Conservation (phyloP, 352 stramenopile species). For the Phytophthora cajani region DNA sequence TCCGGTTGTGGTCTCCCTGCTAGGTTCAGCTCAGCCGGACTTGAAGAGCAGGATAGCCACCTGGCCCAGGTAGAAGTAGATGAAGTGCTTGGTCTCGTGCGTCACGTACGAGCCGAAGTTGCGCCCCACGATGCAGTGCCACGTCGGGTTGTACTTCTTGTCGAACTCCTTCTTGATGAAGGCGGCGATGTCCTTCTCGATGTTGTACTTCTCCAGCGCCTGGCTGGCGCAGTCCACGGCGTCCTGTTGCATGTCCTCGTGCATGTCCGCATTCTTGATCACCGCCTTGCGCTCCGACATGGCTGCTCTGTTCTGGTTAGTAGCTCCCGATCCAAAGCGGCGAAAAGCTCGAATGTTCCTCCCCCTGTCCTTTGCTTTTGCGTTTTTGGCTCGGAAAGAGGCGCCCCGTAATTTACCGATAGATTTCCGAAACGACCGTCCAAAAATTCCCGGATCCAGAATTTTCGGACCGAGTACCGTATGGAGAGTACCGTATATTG, state of each 20-base stretch:
- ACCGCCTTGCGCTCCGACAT: conserved; percentile 98
- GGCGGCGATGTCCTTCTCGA: conserved; percentile 96
- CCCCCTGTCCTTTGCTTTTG: not conserved
- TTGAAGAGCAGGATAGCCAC: conserved; percentile 95
- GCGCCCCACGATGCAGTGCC: conserved; percentile 95
- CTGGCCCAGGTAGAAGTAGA: conserved; percentile 97
- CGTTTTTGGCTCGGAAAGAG: conserved; percentile 18
- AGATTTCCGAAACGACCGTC: conserved; percentile 26
- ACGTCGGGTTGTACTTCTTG: conserved; percentile 93
- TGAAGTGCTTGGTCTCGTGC: conserved; percentile 95
- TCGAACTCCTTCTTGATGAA: conserved; percentile 95
- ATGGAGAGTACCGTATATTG: not conserved
- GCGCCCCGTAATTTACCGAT: conserved; percentile 21
- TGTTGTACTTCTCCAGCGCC: conserved; percentile 99
- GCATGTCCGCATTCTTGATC: conserved; percentile 99
- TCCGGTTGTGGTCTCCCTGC: not conserved
- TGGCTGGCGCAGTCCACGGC: conserved; percentile 98
- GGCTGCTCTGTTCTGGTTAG: conserved; percentile 1
- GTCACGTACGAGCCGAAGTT: conserved; percentile 96
- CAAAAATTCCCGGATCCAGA: conserved; percentile 13
- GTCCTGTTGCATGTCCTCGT: conserved; percentile 99
- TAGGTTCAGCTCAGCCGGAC: conserved; percentile 60
- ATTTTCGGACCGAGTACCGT: not conserved
- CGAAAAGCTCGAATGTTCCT: conserved; percentile 39
- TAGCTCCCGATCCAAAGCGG: conserved; percentile 22